Evolutionary conservation across 1,284 basidiomycete genomes (phyloP), one percentile per base, ranked within the genome.

Genomic region (Flammula alnicola): DNA sequence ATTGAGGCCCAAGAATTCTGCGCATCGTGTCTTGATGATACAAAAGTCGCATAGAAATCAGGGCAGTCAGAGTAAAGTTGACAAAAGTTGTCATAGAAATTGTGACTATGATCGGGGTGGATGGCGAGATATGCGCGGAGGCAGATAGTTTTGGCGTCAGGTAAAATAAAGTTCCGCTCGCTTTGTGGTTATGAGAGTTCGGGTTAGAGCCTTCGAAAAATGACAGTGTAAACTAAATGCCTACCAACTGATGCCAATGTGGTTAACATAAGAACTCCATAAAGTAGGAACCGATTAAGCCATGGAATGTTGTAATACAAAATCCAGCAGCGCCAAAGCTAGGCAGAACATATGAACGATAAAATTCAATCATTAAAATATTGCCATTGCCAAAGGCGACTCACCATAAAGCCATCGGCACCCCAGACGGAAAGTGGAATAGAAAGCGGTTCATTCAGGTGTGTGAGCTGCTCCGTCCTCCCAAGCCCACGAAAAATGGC

Each of bases 361-460:
- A n/a, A n/a, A n/a, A n/a, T 32, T 11, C 30, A n/a, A 11, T 32
- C 16, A 16, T 11, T 32, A 32, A 5, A 32, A 16, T 12, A 32
- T 32, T 3, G n/a, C n/a, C n/a, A n/a, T n/a, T n/a, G 16, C 5
- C 12, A 11, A 32, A 32, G 7, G 10, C 6, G 11, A 35, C 38
- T 17, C n/a, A 53, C 51, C 47, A 53, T 36, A 7, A 53, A 35
- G 1, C 51, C 46, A 32, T 53, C 51, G 4, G 51, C 51, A 8
- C 51, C 51, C 37, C 42, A 49, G 10, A 53, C 41, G 14, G 46
- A 33, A 14, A 48, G 44, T 11, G 51, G 51, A 10, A 53, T 26
- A 27, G 43, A 35, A 9, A 53, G 16, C 7, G 51, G 46, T 16
- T 42, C 43, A 16, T 45, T 41, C 30, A 53, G 37, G 1, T 37